Percentiles rank a stretch among this genome's conserved stretches.
phyloP scores from a whole-genome alignment of 495 filamentous ascomycete species.

The Aspergillus bertholletiae region DNA sequence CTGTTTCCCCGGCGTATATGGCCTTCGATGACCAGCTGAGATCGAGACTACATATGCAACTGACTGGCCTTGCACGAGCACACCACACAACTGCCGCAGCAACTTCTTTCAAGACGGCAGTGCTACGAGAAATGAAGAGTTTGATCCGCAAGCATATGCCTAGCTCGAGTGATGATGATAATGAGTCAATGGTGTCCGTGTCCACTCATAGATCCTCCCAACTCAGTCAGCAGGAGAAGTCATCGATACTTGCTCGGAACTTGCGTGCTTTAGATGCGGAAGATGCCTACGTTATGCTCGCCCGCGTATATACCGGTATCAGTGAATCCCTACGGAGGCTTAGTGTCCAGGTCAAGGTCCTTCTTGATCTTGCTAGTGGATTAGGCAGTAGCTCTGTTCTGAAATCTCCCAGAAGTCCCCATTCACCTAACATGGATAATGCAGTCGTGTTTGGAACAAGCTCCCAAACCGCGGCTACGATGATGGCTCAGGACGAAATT shows the following conservation, averaged over 20 bases:
- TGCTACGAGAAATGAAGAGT: slow-evolving; percentile 80
- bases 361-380: slow-evolving; percentile 91
- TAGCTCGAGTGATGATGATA: slow-evolving; percentile 89
- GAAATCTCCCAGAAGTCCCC: slow-evolving; percentile 51
- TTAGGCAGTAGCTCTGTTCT: slow-evolving; percentile 39
- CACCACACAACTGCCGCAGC: slow-evolving; percentile 76
- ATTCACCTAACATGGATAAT: slow-evolving; percentile 26
- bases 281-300: slow-evolving; percentile 82
- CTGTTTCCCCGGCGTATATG: slow-evolving; percentile 71
- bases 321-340: slow-evolving; percentile 83
- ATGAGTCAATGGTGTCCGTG: slow-evolving; percentile 81
- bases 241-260: slow-evolving; percentile 84
- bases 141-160: slow-evolving; percentile 84
- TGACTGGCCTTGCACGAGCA: slow-evolving; percentile 76
- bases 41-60: slow-evolving; percentile 57
- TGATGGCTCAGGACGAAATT: slow-evolving; percentile 69
- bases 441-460: slow-evolving; percentile 5
- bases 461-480: slow-evolving; percentile 17
- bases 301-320: slow-evolving; percentile 78
- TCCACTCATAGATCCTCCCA: slow-evolving; percentile 74
- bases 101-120: slow-evolving; percentile 79
- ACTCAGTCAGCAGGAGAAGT: slow-evolving; percentile 81
- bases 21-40: slow-evolving; percentile 65
- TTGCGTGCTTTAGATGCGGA: slow-evolving; percentile 77
- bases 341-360: slow-evolving; percentile 85